These are phyloP conservation scores for Fusarium sp. DNA, from an alignment of 2,329 filamentous ascomycete species.

Conservation along the genomic window DNA sequence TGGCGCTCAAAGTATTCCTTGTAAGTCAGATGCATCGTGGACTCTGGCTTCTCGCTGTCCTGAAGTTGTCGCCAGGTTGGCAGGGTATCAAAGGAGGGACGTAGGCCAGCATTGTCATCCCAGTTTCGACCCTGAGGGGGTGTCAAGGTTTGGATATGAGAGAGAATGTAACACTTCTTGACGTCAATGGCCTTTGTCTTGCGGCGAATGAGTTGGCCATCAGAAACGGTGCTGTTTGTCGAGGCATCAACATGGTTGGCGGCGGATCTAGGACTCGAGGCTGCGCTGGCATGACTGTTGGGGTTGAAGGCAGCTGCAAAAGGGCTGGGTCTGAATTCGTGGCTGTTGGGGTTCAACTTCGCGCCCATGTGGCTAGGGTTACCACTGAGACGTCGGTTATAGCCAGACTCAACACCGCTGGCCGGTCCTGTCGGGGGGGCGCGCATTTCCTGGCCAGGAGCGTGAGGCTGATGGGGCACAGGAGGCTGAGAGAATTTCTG, in stretches of 20 bases:
- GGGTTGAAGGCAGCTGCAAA: conserved; percentile 86
- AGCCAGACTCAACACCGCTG: conserved; percentile 62
- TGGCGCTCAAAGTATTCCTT: conserved; percentile 81
- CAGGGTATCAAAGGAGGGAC: conserved; percentile 83
- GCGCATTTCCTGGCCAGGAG: conserved; percentile 72
- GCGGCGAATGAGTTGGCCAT: conserved; percentile 70
- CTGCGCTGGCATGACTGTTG: conserved; percentile 70
- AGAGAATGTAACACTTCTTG: conserved; percentile 71
- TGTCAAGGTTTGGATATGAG: conserved; percentile 64
- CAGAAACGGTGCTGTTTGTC: conserved; percentile 26
- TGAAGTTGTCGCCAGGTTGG: conserved; percentile 84
- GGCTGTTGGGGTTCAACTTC: conserved; percentile 73
- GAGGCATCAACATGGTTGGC: conserved; percentile 60
- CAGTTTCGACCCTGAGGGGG: conserved; percentile 70
- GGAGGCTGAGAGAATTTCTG: conserved; percentile 60
- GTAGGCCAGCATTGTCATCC: conserved; percentile 83
- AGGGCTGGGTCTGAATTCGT: conserved; percentile 88
- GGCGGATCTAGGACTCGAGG: conserved; percentile 77
- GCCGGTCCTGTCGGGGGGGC: conserved; percentile 80
- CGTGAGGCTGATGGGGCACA: conserved; percentile 57
- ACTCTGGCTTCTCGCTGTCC: conserved; percentile 76
- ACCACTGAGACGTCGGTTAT: conserved; percentile 64
- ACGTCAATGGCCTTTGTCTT: conserved; percentile 79
- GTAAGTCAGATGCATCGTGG: conserved; percentile 75
- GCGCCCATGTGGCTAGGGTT: conserved; percentile 63